Percentiles rank a stretch among this genome's conserved stretches.
These are phyloP conservation scores for Durotheca rogersii DNA, from an alignment of 495 filamentous ascomycete genomes.

Conservation along the genomic window DNA sequence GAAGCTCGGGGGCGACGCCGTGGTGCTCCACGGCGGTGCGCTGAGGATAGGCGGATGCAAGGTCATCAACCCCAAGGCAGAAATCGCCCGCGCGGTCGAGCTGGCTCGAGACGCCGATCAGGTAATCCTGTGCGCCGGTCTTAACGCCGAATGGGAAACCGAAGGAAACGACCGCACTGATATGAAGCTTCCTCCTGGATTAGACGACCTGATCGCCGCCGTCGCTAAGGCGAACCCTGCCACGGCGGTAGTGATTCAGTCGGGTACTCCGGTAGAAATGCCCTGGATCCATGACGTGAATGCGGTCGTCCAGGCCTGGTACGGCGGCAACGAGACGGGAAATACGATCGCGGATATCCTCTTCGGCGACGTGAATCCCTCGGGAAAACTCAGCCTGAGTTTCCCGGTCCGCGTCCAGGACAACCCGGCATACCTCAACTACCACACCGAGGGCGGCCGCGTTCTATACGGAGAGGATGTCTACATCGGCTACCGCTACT, in stretches of 20 bases:
- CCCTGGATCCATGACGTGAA: constrained; percentile 61
- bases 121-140: constrained; percentile 67
- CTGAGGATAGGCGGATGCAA: constrained; percentile 64
- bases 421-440: constrained; percentile 76
- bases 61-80: constrained; percentile 57
- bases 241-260: constrained; percentile 67
- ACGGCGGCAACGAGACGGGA: constrained; percentile 66
- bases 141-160: constrained; percentile 73
- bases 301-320: constrained; percentile 63
- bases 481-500: constrained; percentile 75
- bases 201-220: constrained; percentile 58
- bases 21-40: constrained; percentile 61
- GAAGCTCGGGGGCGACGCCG: constrained; percentile 55
- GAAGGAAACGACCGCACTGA: constrained; percentile 67
- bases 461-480: constrained; percentile 77
- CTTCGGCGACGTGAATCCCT: constrained; percentile 65
- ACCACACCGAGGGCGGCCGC: constrained; percentile 64
- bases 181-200: constrained; percentile 64
- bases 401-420: constrained; percentile 69
- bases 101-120: constrained; percentile 65
- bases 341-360: constrained; percentile 68
- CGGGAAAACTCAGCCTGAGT: constrained; percentile 65
- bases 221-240: constrained; percentile 62
- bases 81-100: constrained; percentile 61
- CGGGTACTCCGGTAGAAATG: constrained; percentile 71